Percentiles rank a stretch among this genome's conserved stretches.
Evolutionary conservation across 441 rosid species (phyloP).

Genomic region (Viola pubescens): DNA sequence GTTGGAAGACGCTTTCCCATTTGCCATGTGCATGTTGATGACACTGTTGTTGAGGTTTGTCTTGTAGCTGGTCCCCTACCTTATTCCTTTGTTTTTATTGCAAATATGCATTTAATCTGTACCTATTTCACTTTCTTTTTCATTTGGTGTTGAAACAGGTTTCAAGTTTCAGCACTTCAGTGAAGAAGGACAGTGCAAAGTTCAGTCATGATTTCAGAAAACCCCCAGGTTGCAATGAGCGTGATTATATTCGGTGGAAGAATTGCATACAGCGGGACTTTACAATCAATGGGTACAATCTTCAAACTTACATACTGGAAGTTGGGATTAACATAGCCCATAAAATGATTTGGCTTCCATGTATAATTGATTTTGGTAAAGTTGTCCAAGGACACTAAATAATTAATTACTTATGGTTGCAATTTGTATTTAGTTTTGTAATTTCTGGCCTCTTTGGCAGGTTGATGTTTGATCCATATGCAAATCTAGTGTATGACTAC

Average conservation of each 20-base stretch:
- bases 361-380: neutral
- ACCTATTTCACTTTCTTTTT: neutral
- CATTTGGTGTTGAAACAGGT: slow-evolving; percentile 30
- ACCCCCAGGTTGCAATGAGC: slow-evolving; percentile 35
- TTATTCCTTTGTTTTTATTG: neutral
- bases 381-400: neutral
- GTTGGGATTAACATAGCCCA: neutral
- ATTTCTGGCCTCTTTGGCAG: slow-evolving; percentile 27
- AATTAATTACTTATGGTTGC: neutral
- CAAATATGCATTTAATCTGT: neutral
- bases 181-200: slow-evolving; percentile 22
- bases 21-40: slow-evolving; percentile 59
- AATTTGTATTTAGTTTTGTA: neutral
- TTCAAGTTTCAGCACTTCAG: slow-evolving; percentile 56
- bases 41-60: slow-evolving; percentile 52
- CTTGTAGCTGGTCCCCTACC: neutral
- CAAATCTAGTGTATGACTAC: slow-evolving; percentile 61
- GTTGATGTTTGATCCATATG: slow-evolving; percentile 73
- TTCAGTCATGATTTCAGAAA: slow-evolving; percentile 26
- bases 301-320: slow-evolving; percentile 5
- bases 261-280: slow-evolving; percentile 67
- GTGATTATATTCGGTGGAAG: slow-evolving; percentile 53
- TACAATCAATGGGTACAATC: slow-evolving; percentile 59
- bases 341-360: neutral
- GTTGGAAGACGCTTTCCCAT: slow-evolving; percentile 70